phyloP scores from a whole-genome alignment of 345 rosid species.

The Leavenworthia alabamica region DNA sequence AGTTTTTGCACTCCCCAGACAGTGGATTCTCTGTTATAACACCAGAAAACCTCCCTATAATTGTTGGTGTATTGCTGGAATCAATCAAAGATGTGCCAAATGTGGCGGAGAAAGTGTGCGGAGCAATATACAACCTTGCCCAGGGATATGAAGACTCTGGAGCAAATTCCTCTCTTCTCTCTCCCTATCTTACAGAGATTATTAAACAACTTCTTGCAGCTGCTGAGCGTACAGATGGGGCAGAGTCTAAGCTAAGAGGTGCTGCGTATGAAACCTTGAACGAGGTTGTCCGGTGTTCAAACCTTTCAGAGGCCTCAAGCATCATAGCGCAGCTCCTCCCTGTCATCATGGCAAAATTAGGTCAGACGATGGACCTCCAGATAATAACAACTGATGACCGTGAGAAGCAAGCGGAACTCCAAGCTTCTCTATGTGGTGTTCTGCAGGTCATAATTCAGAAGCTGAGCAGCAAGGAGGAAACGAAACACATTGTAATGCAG shows the following conservation, averaged over 20 bases:
- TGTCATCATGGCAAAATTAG: conserved; percentile 62
- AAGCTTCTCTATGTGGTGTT: conserved; percentile 87
- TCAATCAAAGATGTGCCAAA: conserved; percentile 72
- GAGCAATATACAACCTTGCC: conserved; percentile 87
- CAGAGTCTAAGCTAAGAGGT: conserved; percentile 67
- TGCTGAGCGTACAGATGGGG: conserved; percentile 67
- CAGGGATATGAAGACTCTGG: conserved; percentile 88
- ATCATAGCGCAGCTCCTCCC: conserved; percentile 71
- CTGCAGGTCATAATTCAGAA: conserved; percentile 92
- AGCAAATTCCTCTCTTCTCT: conserved; percentile 52
- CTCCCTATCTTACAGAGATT: conserved; percentile 64
- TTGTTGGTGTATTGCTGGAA: conserved; percentile 59
- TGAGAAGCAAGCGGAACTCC: conserved; percentile 88
- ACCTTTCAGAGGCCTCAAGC: conserved; percentile 50
- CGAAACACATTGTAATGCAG: conserved; percentile 54
- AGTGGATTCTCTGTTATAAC: conserved; percentile 62
- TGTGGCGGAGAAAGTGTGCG: conserved; percentile 90
- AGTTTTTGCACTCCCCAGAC: conserved; percentile 75
- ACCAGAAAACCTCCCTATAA: conserved; percentile 51
- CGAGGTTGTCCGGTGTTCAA: conserved; percentile 84
- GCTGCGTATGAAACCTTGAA: conserved; percentile 87
- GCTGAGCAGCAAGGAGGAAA: conserved; percentile 55
- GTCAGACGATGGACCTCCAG: conserved; percentile 67
- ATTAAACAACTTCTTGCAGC: conserved; percentile 55
- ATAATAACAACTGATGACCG: conserved; percentile 68